Conservation (phyloP, 2,329 filamentous ascomycete genomes). For the Penicillium decumbens region DNA sequence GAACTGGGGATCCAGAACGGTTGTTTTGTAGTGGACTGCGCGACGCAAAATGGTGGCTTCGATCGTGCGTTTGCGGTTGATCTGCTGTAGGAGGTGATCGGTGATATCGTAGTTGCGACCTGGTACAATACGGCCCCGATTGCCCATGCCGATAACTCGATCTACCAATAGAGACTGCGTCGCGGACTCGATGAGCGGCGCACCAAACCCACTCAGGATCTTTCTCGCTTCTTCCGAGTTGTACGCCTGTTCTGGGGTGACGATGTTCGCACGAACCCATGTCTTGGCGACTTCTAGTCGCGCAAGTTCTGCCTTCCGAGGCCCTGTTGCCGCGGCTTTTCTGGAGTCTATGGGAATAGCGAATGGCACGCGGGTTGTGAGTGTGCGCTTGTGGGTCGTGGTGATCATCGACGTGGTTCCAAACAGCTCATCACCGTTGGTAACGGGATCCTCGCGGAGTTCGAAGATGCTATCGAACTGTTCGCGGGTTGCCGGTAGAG, state of each 20-base stretch:
- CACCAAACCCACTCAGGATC: slow-evolving; percentile 31
- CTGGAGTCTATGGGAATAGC: slow-evolving; percentile 23
- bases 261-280: slow-evolving; percentile 48
- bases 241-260: slow-evolving; percentile 43
- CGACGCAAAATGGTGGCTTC: slow-evolving; percentile 38
- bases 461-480: slow-evolving; percentile 43
- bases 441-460: slow-evolving; percentile 34
- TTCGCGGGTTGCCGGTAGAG: slow-evolving; percentile 42
- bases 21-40: slow-evolving; percentile 42
- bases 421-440: slow-evolving; percentile 35
- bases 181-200: slow-evolving; percentile 36
- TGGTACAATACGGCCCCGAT: slow-evolving; percentile 38
- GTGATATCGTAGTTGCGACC: slow-evolving; percentile 45
- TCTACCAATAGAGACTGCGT: slow-evolving; percentile 40
- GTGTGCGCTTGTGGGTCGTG: slow-evolving; percentile 31
- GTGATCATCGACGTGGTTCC: slow-evolving; percentile 30
- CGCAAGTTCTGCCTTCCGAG: slow-evolving; percentile 19
- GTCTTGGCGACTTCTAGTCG: slow-evolving; percentile 40
- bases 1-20: slow-evolving; percentile 40
- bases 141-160: slow-evolving; percentile 37
- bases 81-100: slow-evolving; percentile 37
- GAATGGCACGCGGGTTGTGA: slow-evolving; percentile 36
- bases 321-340: slow-evolving; percentile 1
- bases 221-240: slow-evolving; percentile 34
- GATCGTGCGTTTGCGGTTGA: slow-evolving; percentile 41